Evolutionary conservation across 768 basidiomycete genomes (phyloP).

Genomic region (Pisolithus sp.): DNA sequence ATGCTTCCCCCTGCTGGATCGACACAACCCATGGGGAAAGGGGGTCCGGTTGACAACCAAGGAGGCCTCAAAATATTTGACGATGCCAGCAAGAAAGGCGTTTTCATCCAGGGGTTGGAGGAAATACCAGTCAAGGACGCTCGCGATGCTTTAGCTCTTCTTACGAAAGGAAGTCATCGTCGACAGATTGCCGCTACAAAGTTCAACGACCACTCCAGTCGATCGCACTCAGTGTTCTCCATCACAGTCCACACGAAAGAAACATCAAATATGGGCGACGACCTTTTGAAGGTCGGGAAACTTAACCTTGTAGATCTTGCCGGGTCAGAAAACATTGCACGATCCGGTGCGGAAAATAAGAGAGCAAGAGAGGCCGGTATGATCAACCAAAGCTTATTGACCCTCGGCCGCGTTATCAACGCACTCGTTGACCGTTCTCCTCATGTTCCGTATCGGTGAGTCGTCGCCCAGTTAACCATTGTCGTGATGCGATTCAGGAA

Average conservation of each 20-base stretch:
- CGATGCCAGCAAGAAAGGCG: conserved; percentile 80
- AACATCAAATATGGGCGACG: conserved; percentile 68
- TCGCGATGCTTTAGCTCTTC: conserved; percentile 72
- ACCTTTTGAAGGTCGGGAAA: conserved; percentile 89
- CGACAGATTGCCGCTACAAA: conserved; percentile 93
- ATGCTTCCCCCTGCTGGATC: conserved; percentile 60
- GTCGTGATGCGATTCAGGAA: not conserved
- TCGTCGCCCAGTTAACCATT: not conserved
- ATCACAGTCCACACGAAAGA: conserved; percentile 92
- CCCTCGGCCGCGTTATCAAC: conserved; percentile 96
- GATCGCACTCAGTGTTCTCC: conserved; percentile 97
- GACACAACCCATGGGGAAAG: conserved; percentile 74
- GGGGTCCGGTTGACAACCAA: conserved; percentile 42
- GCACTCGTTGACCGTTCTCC: conserved; percentile 86
- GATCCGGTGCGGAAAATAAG: conserved; percentile 92
- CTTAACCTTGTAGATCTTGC: conserved; percentile 96
- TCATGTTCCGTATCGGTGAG: conserved; percentile 91
- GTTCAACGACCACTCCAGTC: conserved; percentile 96
- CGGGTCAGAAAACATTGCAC: conserved; percentile 94
- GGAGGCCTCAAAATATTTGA: conserved; percentile 86
- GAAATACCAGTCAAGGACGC: conserved; percentile 81
- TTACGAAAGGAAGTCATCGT: conserved; percentile 85
- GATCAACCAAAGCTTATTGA: conserved; percentile 96
- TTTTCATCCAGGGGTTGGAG: conserved; percentile 92
- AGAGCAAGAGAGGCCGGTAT: conserved; percentile 95